Evolutionary conservation across 805 yeast genomes (phyloP).

Genomic region (Wickerhamomyces chaumierensis): DNA sequence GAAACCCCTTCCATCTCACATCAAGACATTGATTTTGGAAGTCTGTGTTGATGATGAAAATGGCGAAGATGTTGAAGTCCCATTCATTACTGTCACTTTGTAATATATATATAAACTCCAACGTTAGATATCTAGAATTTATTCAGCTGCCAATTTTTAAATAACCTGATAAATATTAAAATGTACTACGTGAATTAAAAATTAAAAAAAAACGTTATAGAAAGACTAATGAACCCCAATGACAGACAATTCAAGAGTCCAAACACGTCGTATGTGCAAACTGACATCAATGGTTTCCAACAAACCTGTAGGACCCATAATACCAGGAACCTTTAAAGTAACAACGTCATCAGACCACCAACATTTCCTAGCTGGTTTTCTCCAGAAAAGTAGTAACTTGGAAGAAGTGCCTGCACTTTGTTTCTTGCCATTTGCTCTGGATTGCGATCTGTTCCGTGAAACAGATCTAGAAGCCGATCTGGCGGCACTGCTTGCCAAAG

Average conservation of each 20-base stretch:
- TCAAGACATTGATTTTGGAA: constrained; percentile 73
- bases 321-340: constrained; percentile 28
- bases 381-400: constrained; percentile 84
- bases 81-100: constrained; percentile 63
- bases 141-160: no score
- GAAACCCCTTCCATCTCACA: constrained; percentile 65
- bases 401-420: constrained; percentile 30
- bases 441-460: constrained; percentile 32
- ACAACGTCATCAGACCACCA: constrained; percentile 82
- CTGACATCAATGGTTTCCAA: constrained; percentile 34
- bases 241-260: constrained; percentile 92
- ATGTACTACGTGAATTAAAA: no score
- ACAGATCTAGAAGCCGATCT: constrained; percentile 49
- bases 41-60: constrained; percentile 84
- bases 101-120: no score
- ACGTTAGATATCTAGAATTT: no score
- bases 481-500: constrained; percentile 43
- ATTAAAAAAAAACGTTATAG: no score
- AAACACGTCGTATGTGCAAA: constrained; percentile 84
- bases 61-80: constrained; percentile 95
- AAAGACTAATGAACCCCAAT: constrained; percentile 64
- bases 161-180: no score
- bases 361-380: constrained; percentile 96
- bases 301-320: constrained; percentile 20
- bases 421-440: constrained; percentile 18